Conservation (phyloP, 495 filamentous ascomycete species). For the Aspergillus conjunctus region DNA sequence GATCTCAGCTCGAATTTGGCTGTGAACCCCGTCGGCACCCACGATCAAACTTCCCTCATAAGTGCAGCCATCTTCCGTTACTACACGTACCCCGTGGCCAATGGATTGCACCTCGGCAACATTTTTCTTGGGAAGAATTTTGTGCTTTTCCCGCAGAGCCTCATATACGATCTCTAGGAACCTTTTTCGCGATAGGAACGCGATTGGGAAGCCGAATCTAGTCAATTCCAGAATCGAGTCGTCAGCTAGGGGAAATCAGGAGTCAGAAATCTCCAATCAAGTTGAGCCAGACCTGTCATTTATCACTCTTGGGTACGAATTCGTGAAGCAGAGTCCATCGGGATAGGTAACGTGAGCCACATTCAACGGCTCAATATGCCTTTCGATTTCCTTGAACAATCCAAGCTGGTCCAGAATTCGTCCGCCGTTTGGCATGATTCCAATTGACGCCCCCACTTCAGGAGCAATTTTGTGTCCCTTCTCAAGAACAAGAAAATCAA, state of each 20-base stretch:
- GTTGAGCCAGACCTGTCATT: constrained; percentile 3
- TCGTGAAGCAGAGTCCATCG: background rate
- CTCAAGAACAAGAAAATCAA: constrained; percentile 14
- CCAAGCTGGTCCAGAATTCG: constrained; percentile 21
- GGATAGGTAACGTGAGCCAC: constrained; percentile 47
- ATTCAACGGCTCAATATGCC: constrained; percentile 10
- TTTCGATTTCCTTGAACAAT: constrained; percentile 2
- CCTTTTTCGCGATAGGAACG: constrained; percentile 3
- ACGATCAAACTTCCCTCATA: constrained; percentile 8
- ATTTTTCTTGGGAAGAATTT: constrained; percentile 5
- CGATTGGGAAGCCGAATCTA: constrained; percentile 13
- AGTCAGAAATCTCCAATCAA: constrained; percentile 16
- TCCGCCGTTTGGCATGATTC: constrained; percentile 14
- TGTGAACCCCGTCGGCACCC: constrained; percentile 27
- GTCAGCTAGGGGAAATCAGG: constrained; percentile 18
- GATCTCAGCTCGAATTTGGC: constrained; percentile 38
- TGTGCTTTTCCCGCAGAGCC: background rate
- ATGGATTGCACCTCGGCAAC: background rate
- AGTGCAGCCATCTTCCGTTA: constrained; percentile 8
- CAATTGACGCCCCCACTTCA: constrained; percentile 12
- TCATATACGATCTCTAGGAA: constrained; percentile 13
- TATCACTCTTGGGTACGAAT: constrained; percentile 1
- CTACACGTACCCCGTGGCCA: background rate
- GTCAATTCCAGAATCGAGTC: constrained; percentile 5
- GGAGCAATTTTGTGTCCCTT: constrained; percentile 1